Conservation (phyloP, 1,284 basidiomycete genomes). For the Cryptococcus neoformans region DNA sequence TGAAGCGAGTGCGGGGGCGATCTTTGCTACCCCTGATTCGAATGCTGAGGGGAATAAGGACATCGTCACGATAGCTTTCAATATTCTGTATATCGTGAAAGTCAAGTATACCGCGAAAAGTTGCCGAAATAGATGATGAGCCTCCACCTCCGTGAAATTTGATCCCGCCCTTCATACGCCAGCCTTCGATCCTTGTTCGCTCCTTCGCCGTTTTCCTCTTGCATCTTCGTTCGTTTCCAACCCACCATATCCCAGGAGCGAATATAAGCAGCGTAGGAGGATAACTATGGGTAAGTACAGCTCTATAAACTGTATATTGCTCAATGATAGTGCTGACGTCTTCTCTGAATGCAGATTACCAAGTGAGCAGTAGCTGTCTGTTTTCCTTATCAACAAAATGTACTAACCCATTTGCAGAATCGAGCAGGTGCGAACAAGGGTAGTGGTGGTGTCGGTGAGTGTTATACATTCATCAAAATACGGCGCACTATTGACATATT, state of each 20-base stretch:
- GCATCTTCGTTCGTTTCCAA: background rate
- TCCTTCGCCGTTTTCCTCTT: too few species aligned
- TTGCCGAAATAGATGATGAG: background rate
- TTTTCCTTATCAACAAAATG: background rate
- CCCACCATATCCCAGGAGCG: background rate
- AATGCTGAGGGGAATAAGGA: constrained; percentile 45
- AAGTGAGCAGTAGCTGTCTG: constrained; percentile 25
- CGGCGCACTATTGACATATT: background rate
- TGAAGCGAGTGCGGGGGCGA: constrained; percentile 9
- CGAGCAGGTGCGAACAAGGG: constrained; percentile 95
- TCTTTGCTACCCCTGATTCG: constrained; percentile 10
- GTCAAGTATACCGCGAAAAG: background rate
- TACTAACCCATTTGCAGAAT: constrained; percentile 57
- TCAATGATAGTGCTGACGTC: background rate
- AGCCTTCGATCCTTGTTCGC: background rate
- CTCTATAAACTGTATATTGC: too few species aligned
- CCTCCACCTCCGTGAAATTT: constrained; percentile 9
- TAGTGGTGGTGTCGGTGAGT: constrained; percentile 75
- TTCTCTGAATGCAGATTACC: constrained; percentile 35
- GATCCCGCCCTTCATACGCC: constrained; percentile 8
- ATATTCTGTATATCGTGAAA: too few species aligned
- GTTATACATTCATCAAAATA: background rate
- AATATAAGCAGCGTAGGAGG: background rate
- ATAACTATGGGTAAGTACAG: constrained; percentile 3
- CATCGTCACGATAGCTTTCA: constrained; percentile 16